Percentiles rank a stretch among this genome's conserved stretches.
phyloP scores from a whole-genome alignment of 2,329 filamentous ascomycete genomes.

The Aspergillus floridensis region DNA sequence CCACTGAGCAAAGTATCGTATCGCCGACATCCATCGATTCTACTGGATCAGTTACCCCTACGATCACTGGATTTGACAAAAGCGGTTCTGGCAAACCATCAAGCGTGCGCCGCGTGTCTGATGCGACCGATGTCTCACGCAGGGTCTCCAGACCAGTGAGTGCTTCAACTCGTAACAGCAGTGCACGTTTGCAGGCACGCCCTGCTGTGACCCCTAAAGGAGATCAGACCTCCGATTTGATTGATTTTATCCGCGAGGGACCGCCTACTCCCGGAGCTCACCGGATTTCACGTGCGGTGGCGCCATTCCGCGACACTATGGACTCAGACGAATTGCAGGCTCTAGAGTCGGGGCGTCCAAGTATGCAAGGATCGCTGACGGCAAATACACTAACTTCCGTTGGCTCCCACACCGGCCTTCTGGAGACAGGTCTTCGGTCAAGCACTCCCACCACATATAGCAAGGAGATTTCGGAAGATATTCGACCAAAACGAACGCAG shows the following conservation, averaged over 20 bases:
- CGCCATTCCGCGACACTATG: constrained; percentile 80
- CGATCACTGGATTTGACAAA: constrained; percentile 10
- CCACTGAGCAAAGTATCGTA: constrained; percentile 65
- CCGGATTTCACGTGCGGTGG: constrained; percentile 76
- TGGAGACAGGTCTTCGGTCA: constrained; percentile 35
- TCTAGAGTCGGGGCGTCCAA: constrained; percentile 32
- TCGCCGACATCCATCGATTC: constrained; percentile 84
- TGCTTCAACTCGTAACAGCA: constrained; percentile 20
- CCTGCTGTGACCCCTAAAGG: constrained; percentile 63
- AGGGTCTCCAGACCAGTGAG: constrained; percentile 17
- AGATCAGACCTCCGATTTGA: constrained; percentile 77
- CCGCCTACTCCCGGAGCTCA: constrained; percentile 65
- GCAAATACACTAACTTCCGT: constrained; percentile 58
- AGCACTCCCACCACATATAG: neutral
- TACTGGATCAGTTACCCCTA: constrained; percentile 62
- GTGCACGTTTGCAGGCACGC: constrained; percentile 64
- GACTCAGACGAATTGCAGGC: constrained; percentile 70
- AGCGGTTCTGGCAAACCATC: constrained; percentile 13
- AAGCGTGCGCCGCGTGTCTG: constrained; percentile 15
- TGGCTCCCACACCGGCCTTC: constrained; percentile 69
- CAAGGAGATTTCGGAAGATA: constrained; percentile 24
- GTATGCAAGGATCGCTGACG: constrained; percentile 52
- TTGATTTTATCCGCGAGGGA: constrained; percentile 91
- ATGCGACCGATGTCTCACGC: constrained; percentile 18
- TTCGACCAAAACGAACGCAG: constrained; percentile 69